Percentiles rank a stretch among this genome's conserved stretches.
These are phyloP conservation scores for Pseudogymnoascus sp. DNA, from an alignment of 2,329 filamentous ascomycete species.

Conservation along the genomic window DNA sequence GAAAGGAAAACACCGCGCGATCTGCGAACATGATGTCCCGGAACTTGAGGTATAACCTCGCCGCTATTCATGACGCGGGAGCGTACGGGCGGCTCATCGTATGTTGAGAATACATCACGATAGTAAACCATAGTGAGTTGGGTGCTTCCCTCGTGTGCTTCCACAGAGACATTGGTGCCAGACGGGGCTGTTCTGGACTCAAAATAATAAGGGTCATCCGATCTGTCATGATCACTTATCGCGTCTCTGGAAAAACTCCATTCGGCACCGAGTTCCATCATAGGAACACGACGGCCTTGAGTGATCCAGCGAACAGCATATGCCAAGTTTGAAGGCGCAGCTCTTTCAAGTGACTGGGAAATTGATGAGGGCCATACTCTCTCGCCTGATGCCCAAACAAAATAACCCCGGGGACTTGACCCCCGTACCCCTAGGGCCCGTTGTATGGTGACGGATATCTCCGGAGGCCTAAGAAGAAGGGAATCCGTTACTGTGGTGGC, in stretches of 20 bases:
- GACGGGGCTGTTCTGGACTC: background rate
- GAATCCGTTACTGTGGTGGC: background rate
- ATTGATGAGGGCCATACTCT: background rate
- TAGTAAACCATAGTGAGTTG: background rate
- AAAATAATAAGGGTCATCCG: too few relatives aligned
- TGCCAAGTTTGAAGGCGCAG: background rate
- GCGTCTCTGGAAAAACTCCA: background rate
- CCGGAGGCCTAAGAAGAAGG: background rate
- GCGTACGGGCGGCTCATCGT: slow-evolving; percentile 8
- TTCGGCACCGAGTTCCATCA: background rate
- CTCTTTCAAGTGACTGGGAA: background rate
- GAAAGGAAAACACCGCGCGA: slow-evolving; percentile 19
- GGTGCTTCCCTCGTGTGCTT: background rate
- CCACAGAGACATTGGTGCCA: background rate
- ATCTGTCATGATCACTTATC: background rate
- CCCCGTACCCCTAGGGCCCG: background rate
- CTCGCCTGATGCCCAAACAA: background rate
- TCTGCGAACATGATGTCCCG: slow-evolving; percentile 22
- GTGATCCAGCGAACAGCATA: background rate
- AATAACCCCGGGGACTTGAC: background rate
- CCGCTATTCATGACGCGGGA: slow-evolving; percentile 8
- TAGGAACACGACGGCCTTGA: background rate
- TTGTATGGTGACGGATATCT: background rate
- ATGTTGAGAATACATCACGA: slow-evolving; percentile 4
- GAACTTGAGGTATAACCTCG: background rate